These are phyloP conservation scores for Artomyces pyxidatus DNA, from an alignment of 768 basidiomycete species.

Conservation along the genomic window DNA sequence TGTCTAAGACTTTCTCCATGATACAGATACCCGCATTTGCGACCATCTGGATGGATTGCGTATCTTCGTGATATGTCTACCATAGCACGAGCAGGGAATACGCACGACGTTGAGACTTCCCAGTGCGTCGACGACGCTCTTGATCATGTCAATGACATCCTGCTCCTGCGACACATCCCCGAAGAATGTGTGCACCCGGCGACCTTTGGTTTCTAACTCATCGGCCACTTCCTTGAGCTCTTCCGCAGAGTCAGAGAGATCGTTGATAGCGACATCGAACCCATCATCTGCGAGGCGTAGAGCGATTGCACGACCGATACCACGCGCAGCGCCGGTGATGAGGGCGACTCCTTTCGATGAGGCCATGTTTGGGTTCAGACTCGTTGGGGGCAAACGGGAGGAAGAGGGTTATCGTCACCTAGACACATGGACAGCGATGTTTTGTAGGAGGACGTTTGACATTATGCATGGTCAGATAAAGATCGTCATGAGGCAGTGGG, in stretches of 20 bases:
- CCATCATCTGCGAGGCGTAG: constrained; percentile 17
- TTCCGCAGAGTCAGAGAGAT: constrained; percentile 1
- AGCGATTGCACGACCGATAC: constrained; percentile 15
- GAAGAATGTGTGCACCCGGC: background rate
- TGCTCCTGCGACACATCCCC: constrained; percentile 9
- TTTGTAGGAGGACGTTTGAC: too few species aligned
- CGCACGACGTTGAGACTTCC: constrained; percentile 13
- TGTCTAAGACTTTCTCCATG: background rate
- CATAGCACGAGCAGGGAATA: background rate
- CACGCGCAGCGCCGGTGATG: constrained; percentile 17
- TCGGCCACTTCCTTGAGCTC: background rate
- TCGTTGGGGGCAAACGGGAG: too few species aligned
- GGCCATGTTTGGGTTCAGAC: too few species aligned
- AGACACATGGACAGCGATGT: too few species aligned
- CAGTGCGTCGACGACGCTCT: constrained; percentile 1
- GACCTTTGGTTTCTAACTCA: constrained; percentile 5
- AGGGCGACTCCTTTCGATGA: constrained; percentile 10
- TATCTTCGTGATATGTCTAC: background rate
- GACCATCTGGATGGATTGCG: constrained; percentile 3
- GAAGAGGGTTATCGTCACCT: too few species aligned
- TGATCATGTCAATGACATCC: constrained; percentile 3
- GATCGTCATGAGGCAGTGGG: too few species aligned
- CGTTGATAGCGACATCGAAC: constrained; percentile 14
- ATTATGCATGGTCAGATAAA: too few species aligned
- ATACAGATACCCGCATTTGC: constrained; percentile 9